A percentile compares a stretch with the other conserved stretches of the same genome.
Conservation (phyloP, 2,329 filamentous ascomycete species). For the Sporothrix variecibatus region DNA sequence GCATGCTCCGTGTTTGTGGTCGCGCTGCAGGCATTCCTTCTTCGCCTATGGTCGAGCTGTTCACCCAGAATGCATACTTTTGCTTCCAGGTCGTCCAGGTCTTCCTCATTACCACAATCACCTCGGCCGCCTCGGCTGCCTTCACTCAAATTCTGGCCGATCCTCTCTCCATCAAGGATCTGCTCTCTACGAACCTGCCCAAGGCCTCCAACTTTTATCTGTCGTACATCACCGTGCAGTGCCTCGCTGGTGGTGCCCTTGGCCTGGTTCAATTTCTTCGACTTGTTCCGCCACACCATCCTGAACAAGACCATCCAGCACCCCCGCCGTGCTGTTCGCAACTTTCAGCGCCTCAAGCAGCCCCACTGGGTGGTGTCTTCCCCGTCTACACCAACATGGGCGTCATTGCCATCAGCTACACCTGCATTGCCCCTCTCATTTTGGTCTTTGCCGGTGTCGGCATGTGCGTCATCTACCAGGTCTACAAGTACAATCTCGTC, state of each 20-base stretch:
- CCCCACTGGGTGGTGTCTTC: constrained; percentile 75
- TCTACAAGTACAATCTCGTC: constrained; percentile 83
- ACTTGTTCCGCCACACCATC: constrained; percentile 48
- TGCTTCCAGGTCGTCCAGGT: constrained; percentile 80
- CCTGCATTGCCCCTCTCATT: constrained; percentile 80
- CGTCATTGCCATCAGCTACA: constrained; percentile 76
- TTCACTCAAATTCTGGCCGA: constrained; percentile 59
- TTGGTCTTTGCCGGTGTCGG: constrained; percentile 78
- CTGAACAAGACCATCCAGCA: constrained; percentile 74
- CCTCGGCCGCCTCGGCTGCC: constrained; percentile 69
- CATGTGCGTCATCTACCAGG: constrained; percentile 76
- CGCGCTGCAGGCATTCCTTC: constrained; percentile 72
- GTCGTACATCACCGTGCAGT: constrained; percentile 84
- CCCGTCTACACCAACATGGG: constrained; percentile 74
- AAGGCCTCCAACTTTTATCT: constrained; percentile 78
- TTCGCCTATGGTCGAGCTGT: constrained; percentile 70
- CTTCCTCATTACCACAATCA: constrained; percentile 78
- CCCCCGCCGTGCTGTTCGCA: constrained; percentile 76
- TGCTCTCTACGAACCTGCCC: constrained; percentile 67
- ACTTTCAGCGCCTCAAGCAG: constrained; percentile 68
- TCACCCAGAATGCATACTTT: constrained; percentile 78
- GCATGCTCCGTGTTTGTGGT: constrained; percentile 72
- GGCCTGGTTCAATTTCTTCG: constrained; percentile 74
- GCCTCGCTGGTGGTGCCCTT: constrained; percentile 72
- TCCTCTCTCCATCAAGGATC: constrained; percentile 54